Conservation (phyloP, 2,329 filamentous ascomycete genomes). For the Penicillium sp. region DNA sequence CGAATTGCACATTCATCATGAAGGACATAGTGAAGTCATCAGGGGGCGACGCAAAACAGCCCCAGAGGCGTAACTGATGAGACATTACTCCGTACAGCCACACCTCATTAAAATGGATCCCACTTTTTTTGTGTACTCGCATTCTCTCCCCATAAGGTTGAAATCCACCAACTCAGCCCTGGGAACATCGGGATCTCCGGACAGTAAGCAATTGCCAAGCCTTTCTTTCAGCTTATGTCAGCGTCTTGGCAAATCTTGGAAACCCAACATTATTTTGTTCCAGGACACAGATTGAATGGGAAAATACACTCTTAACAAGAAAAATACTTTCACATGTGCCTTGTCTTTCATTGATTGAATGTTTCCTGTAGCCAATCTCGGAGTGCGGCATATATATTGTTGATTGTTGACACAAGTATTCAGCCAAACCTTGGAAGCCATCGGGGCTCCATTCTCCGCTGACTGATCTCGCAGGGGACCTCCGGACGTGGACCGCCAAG, state of each 20-base stretch:
- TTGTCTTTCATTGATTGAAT: not conserved
- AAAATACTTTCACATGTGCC: not conserved
- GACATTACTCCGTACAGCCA: too few relatives aligned
- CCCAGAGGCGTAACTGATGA: too few relatives aligned
- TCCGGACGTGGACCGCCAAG: not conserved
- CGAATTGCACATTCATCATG: too few relatives aligned
- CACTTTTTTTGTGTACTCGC: too few relatives aligned
- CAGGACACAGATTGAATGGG: not conserved
- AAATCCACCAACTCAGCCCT: too few relatives aligned
- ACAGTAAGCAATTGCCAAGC: slow-evolving; percentile 9
- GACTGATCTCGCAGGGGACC: not conserved
- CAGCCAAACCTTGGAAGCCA: not conserved
- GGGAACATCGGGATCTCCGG: too few relatives aligned
- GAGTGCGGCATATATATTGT: not conserved
- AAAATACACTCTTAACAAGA: not conserved
- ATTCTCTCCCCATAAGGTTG: too few relatives aligned
- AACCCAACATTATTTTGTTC: too few relatives aligned
- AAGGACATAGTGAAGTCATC: too few relatives aligned
- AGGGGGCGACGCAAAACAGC: too few relatives aligned
- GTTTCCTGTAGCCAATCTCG: not conserved
- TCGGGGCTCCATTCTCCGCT: slow-evolving; percentile 4
- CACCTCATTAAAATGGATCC: too few relatives aligned
- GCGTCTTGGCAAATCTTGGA: not conserved
- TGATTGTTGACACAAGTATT: not conserved
- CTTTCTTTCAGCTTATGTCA: not conserved